Evolutionary conservation across 2,329 filamentous ascomycete species (phyloP).

Genomic region (Fusarium musae): DNA sequence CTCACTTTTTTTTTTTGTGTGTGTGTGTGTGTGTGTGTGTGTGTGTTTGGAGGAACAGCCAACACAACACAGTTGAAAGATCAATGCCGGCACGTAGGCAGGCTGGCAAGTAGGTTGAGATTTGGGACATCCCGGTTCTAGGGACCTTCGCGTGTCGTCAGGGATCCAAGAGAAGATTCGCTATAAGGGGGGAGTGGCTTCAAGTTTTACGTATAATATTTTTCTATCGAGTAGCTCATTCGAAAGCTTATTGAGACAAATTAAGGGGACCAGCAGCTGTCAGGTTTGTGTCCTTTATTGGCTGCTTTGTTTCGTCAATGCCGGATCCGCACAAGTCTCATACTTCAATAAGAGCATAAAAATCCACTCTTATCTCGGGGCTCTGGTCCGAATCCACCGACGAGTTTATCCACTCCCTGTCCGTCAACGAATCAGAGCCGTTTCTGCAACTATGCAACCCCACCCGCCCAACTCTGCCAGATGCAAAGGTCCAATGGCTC

Average conservation of each 20-base stretch:
- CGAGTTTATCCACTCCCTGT: slow-evolving; percentile 1
- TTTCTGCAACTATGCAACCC: not conserved
- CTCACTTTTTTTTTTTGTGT: not conserved
- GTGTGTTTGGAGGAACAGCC: not conserved
- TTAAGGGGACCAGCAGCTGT: not conserved
- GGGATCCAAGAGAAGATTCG: slow-evolving; percentile 10
- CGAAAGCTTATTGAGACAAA: not conserved
- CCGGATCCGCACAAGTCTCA: not conserved
- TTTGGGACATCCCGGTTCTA: slow-evolving; percentile 28
- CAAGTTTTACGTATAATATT: slow-evolving; percentile 2
- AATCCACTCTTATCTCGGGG: slow-evolving; percentile 22
- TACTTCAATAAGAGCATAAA: slow-evolving; percentile 11
- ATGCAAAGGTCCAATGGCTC: slow-evolving; percentile 21
- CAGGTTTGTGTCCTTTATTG: not conserved
- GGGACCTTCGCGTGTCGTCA: slow-evolving; percentile 36
- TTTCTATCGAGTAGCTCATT: not conserved
- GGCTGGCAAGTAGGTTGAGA: not conserved
- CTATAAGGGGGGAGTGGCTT: slow-evolving; percentile 9
- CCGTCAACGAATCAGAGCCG: slow-evolving; percentile 13
- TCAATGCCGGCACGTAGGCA: slow-evolving; percentile 5
- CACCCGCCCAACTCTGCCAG: slow-evolving; percentile 25
- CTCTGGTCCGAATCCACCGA: slow-evolving; percentile 24
- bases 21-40: not conserved
- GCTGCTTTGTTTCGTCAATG: slow-evolving; percentile 6
- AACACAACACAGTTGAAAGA: not conserved